Evolutionary conservation across 495 filamentous ascomycete genomes (phyloP).

Genomic region (Collariella sp.): DNA sequence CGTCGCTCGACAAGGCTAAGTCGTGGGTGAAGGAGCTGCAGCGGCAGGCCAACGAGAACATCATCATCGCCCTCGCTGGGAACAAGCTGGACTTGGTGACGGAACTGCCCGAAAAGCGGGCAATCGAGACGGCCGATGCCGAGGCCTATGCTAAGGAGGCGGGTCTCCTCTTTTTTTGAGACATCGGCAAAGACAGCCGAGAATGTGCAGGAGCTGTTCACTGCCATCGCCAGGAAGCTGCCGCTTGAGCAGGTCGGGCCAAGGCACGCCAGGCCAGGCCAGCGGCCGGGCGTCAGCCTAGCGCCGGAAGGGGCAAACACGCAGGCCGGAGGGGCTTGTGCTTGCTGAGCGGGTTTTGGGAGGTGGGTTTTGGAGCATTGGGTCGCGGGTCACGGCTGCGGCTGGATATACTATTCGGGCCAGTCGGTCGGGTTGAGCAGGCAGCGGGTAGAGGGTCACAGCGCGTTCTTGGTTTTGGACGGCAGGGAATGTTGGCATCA

Average conservation of each 20-base stretch:
- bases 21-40: conserved; percentile 99
- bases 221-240: conserved; percentile 94
- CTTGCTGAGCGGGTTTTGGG: conserved; percentile 45
- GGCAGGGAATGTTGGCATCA: conserved; percentile 11
- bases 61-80: conserved; percentile 93
- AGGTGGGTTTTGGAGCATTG: neutral
- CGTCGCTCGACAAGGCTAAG: conserved; percentile 96
- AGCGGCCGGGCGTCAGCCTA: conserved; percentile 72
- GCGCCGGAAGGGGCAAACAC: conserved; percentile 69
- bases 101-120: conserved; percentile 86
- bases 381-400: neutral
- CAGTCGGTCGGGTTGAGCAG: conserved; percentile 9
- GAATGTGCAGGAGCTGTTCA: conserved; percentile 93
- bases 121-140: conserved; percentile 77
- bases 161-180: conserved; percentile 90
- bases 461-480: neutral
- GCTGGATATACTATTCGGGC: neutral
- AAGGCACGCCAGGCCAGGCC: conserved; percentile 65
- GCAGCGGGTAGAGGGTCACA: conserved; percentile 12
- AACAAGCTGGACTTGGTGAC: conserved; percentile 95
- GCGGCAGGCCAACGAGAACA: conserved; percentile 97
- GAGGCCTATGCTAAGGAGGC: conserved; percentile 93
- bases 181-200: conserved; percentile 94
- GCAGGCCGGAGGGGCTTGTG: conserved; percentile 63
- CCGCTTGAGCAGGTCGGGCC: conserved; percentile 91